phyloP scores from a whole-genome alignment of 257 asterid species.

The Vinca minor region DNA sequence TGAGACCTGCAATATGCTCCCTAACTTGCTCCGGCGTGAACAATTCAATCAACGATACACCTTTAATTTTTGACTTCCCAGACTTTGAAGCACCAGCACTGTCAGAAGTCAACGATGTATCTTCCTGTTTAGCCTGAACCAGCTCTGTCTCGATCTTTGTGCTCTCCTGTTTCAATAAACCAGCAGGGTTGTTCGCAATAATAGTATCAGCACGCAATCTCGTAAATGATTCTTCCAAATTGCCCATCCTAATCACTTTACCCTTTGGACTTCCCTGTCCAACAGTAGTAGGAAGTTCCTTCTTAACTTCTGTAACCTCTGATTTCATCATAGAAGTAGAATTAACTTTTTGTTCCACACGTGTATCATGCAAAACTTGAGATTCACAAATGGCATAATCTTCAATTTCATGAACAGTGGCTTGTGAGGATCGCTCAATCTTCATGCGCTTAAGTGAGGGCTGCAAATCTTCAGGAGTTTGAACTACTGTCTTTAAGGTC shows the following conservation, averaged over 20 bases:
- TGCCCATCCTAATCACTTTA: conserved; percentile 36
- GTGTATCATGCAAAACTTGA: conserved; percentile 30
- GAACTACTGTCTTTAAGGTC: conserved; percentile 33
- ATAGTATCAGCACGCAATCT: conserved; percentile 41
- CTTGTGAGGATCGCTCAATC: conserved; percentile 46
- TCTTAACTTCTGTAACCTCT: conserved; percentile 46
- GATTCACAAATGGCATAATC: conserved; percentile 28
- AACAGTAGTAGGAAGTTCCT: conserved; percentile 40
- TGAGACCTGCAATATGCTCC: conserved; percentile 73
- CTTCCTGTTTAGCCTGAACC: conserved; percentile 48
- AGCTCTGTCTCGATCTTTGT: conserved; percentile 50
- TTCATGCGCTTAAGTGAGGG: conserved; percentile 74
- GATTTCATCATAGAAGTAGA: conserved; percentile 33
- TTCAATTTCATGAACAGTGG: conserved; percentile 36
- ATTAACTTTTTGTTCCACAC: conserved; percentile 30
- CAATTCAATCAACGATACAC: conserved; percentile 84
- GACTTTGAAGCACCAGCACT: conserved; percentile 51
- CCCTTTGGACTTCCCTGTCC: conserved; percentile 33
- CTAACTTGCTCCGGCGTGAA: conserved; percentile 89
- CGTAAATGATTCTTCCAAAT: conserved; percentile 30
- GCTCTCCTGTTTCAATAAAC: conserved; percentile 36
- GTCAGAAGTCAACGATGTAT: conserved; percentile 39
- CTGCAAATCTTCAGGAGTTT: conserved; percentile 52
- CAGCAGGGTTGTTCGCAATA: conserved; percentile 31
- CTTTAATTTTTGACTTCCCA: conserved; percentile 89